Evolutionary conservation across 2,329 filamentous ascomycete species (phyloP).

Genomic region (Celoporthe dispersa): DNA sequence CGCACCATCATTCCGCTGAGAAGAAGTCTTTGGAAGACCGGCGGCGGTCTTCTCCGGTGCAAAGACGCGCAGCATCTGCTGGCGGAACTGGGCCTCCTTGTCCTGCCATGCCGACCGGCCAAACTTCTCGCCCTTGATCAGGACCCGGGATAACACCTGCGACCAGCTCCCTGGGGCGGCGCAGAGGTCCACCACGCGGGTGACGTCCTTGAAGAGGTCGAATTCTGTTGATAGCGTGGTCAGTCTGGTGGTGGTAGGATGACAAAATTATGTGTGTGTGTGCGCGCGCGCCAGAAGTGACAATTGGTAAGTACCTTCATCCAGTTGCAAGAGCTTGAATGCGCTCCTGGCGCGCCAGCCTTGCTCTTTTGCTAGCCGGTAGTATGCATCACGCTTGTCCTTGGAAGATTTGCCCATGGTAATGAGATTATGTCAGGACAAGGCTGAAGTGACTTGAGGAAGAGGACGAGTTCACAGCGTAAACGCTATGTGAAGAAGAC

Average conservation of each 20-base stretch:
- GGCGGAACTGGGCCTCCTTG: constrained; percentile 69
- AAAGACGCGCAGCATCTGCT: constrained; percentile 62
- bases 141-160: constrained; percentile 88
- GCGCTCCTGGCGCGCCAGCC: constrained; percentile 96
- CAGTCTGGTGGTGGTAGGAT: not conserved
- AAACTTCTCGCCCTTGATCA: constrained; percentile 93
- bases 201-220: constrained; percentile 88
- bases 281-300: constrained; percentile 11
- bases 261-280: constrained; percentile 9
- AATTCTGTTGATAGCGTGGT: constrained; percentile 67
- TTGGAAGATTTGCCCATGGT: constrained; percentile 96
- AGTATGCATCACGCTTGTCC: constrained; percentile 98
- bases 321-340: constrained; percentile 95
- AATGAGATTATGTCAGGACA: not conserved
- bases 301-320: constrained; percentile 62
- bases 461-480: not conserved
- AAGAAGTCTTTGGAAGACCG: constrained; percentile 16
- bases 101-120: constrained; percentile 87
- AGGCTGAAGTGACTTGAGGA: not conserved
- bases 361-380: constrained; percentile 96
- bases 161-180: constrained; percentile 97
- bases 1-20: constrained; percentile 36
- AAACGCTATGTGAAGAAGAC: not conserved
- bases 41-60: constrained; percentile 37
- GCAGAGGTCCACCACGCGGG: constrained; percentile 92